Evolutionary conservation across 139 green algal genomes (phyloP), one percentile per base, ranked within the genome.

Genomic region (Limnomonas spitsbergensis): DNA sequence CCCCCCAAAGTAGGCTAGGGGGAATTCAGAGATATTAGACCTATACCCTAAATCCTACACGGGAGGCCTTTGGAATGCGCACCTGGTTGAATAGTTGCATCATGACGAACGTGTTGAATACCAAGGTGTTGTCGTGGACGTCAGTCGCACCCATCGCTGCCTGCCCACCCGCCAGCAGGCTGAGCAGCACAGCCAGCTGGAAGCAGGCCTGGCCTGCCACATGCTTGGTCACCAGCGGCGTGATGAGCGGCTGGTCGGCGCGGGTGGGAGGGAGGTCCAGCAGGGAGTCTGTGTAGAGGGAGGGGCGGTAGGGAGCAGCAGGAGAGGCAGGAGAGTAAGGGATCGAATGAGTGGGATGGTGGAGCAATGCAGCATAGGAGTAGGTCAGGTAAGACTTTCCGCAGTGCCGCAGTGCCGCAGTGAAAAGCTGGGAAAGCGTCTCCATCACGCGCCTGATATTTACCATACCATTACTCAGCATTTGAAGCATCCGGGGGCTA

Each of bases 31-130:
- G n/a, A n/a, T n/a, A n/a, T n/a, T n/a, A n/a, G n/a, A n/a, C n/a
- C n/a, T n/a, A n/a, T n/a, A n/a, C n/a, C n/a, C n/a, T n/a, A n/a
- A n/a, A n/a, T n/a, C n/a, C n/a, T n/a, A n/a, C n/a, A n/a, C n/a
- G n/a, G n/a, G n/a, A n/a, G n/a, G n/a, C n/a, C n/a, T n/a, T n/a
- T n/a, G n/a, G n/a, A n/a, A n/a, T n/a, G 29, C 52, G n/a, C 29
- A 89, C 77, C 81, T 97, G 92, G 79, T 95, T 96, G 83, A 95
- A 95, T 0, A 97, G 80, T 82, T 93, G 88, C 84, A 92, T 89
- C 32, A 78, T 29, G 1, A 97, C 93, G 72, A 97, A 97, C 0
- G 86, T 78, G 83, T 97, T 97, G 88, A 97, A 97, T 3, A 95
- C 87, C 2, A 97, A 7, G 14, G 93, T 97, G 82, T 89, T 86